These are phyloP conservation scores for Trypanosomatidae sp. DNA, from an alignment of 208 protist genomes.

Conservation along the genomic window DNA sequence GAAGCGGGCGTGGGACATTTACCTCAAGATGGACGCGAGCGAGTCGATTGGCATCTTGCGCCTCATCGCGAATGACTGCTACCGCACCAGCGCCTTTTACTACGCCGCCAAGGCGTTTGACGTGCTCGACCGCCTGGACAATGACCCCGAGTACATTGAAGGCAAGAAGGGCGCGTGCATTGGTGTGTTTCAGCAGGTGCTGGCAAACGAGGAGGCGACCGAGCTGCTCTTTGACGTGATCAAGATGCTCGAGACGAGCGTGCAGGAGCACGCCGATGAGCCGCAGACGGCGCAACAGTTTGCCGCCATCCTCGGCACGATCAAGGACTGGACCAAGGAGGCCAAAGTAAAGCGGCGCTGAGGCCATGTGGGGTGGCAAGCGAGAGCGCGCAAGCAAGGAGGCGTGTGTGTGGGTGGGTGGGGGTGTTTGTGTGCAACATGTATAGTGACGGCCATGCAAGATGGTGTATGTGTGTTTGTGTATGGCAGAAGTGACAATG, in stretches of 20 bases:
- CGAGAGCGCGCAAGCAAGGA: not conserved
- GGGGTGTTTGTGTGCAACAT: constrained; percentile 2
- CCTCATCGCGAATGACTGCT: constrained; percentile 97
- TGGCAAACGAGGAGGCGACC: constrained; percentile 74
- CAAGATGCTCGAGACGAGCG: constrained; percentile 84
- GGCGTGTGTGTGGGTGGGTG: not conserved
- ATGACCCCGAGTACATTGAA: constrained; percentile 91
- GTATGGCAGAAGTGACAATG: no score
- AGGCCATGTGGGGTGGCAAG: not conserved
- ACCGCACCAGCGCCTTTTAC: constrained; percentile 91
- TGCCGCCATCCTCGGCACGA: constrained; percentile 73
- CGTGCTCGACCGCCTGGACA: constrained; percentile 93
- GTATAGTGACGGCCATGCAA: no score
- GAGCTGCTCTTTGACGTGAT: constrained; percentile 89
- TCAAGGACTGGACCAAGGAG: constrained; percentile 92
- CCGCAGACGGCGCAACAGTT: constrained; percentile 49
- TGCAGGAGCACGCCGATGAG: constrained; percentile 53
- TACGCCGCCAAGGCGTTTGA: constrained; percentile 97
- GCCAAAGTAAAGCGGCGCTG: constrained; percentile 58
- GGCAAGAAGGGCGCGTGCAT: constrained; percentile 95
- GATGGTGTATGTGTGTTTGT: no score
- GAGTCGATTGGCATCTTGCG: constrained; percentile 91
- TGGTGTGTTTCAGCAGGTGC: constrained; percentile 94
- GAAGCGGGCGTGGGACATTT: constrained; percentile 93
- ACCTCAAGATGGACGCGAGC: constrained; percentile 95